phyloP scores from a whole-genome alignment of 2,329 filamentous ascomycete species.

The Verticillium nubilum region DNA sequence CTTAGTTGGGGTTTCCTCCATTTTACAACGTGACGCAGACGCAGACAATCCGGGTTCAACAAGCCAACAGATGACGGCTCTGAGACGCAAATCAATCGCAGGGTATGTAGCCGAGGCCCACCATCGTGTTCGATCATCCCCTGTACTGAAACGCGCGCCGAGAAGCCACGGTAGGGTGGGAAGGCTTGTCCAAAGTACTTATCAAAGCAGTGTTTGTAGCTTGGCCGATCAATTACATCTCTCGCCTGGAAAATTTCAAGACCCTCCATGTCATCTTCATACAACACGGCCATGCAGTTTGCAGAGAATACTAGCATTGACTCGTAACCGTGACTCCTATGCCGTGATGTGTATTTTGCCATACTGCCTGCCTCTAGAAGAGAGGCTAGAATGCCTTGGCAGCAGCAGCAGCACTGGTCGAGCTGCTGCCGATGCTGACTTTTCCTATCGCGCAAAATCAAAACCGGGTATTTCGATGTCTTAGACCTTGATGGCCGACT shows the following conservation, averaged over 20 bases:
- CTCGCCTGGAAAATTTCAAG: background rate
- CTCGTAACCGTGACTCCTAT: constrained; percentile 2
- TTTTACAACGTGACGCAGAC: no score
- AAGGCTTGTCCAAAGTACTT: no score
- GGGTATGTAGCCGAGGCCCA: background rate
- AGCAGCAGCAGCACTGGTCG: background rate
- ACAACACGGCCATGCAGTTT: background rate
- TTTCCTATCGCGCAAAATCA: constrained; percentile 1
- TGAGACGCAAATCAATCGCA: background rate
- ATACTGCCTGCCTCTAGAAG: background rate
- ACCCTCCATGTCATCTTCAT: background rate
- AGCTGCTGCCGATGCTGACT: background rate
- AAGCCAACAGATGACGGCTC: background rate
- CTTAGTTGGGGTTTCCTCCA: no score
- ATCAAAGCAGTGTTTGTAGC: no score
- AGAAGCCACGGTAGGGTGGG: no score
- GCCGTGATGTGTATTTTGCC: background rate
- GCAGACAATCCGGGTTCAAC: no score
- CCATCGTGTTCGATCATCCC: background rate
- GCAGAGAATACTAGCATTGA: background rate
- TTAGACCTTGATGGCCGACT: constrained; percentile 97
- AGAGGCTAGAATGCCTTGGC: background rate
- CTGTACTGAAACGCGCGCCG: background rate
- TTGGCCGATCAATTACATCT: no score
- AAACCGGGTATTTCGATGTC: constrained; percentile 17